Conservation (phyloP, 1,139 yeast species). For the Zhuliangozyma parablackwelliae region DNA sequence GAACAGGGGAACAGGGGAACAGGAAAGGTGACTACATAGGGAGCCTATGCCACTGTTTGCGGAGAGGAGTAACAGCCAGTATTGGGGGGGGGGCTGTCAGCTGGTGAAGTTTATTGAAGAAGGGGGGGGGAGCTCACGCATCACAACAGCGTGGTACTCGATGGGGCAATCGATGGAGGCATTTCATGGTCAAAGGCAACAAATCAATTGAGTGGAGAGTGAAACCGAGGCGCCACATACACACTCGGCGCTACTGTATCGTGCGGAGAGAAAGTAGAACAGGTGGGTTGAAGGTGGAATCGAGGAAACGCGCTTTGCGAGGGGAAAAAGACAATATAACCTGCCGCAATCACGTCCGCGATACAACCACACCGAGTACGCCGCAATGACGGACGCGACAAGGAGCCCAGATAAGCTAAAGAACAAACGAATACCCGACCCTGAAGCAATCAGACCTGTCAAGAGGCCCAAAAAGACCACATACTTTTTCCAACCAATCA, state of each 20-base stretch:
- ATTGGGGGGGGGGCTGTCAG: background rate
- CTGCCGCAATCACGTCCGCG: background rate
- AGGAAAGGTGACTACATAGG: too few species aligned
- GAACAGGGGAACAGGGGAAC: conserved; percentile 1
- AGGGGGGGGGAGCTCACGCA: background rate
- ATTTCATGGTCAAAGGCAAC: too few species aligned
- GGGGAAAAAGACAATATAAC: too few species aligned
- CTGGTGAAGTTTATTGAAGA: background rate
- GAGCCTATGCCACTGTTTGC: too few species aligned
- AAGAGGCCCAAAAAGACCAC: conserved; percentile 26
- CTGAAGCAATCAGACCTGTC: conserved; percentile 9
- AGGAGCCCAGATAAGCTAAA: conserved; percentile 2
- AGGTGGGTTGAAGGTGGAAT: too few species aligned
- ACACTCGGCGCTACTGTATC: too few species aligned
- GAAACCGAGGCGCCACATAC: too few species aligned
- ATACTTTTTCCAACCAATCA: conserved; percentile 36
- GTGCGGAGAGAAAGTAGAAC: too few species aligned
- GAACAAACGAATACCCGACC: conserved; percentile 4
- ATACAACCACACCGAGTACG: too few species aligned
- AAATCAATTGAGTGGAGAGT: too few species aligned
- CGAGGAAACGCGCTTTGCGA: too few species aligned
- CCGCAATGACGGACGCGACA: too few species aligned
- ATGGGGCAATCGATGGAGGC: background rate
- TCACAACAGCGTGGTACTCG: background rate
- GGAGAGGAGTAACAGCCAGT: background rate